Percentiles rank a stretch among this genome's conserved stretches.
These are phyloP conservation scores for Dendrostoma leiphaemia DNA, from an alignment of 2,329 filamentous ascomycete species.

Conservation along the genomic window DNA sequence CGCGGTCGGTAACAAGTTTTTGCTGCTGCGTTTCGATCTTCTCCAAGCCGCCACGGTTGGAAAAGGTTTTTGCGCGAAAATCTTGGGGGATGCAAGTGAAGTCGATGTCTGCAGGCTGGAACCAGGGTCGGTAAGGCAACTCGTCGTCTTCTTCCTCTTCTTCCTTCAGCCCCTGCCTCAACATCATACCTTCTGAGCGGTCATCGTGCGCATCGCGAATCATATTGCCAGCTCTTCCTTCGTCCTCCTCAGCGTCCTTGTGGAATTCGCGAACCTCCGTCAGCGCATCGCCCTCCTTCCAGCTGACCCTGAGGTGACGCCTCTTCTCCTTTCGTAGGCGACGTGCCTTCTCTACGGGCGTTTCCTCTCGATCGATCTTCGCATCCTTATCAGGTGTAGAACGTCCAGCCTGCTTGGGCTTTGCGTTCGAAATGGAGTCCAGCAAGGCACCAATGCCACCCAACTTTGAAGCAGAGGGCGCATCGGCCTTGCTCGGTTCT, in stretches of 20 bases:
- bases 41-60: constrained; percentile 52
- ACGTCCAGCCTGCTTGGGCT: constrained; percentile 37
- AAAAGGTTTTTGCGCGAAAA: constrained; percentile 46
- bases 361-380: constrained; percentile 44
- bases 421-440: constrained; percentile 40
- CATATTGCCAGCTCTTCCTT: constrained; percentile 65
- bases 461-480: constrained; percentile 27
- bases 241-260: constrained; percentile 69
- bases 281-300: constrained; percentile 66
- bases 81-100: constrained; percentile 46
- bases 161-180: constrained; percentile 55
- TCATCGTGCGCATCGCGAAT: constrained; percentile 71
- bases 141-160: constrained; percentile 54
- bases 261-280: constrained; percentile 68
- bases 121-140: constrained; percentile 51
- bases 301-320: constrained; percentile 67
- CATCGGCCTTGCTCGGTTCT: constrained; percentile 31
- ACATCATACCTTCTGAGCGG: constrained; percentile 68
- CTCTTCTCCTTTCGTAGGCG: constrained; percentile 71
- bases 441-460: constrained; percentile 48
- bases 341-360: constrained; percentile 63
- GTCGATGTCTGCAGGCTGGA: constrained; percentile 45
- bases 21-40: constrained; percentile 55
- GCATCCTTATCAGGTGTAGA: constrained; percentile 18
- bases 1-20: constrained; percentile 53